Base-by-base conservation (phyloP, 2,329 filamentous ascomycete species). In the Claviceps cyperi region DNA sequence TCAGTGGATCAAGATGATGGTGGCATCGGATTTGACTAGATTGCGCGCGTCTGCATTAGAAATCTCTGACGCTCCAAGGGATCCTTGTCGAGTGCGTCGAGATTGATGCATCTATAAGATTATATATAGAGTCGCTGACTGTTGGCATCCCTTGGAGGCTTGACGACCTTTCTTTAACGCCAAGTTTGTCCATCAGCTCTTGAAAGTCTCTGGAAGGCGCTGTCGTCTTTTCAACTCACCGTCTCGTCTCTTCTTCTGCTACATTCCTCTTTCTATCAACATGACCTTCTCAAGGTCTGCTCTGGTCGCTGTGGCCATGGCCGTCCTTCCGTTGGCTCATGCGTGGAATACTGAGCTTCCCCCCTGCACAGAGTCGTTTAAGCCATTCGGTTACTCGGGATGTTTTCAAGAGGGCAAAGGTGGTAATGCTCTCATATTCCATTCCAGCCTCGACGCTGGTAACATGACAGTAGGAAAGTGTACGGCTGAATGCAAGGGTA, bases 391-490 rank as follows among this genome's bases (percentile, higher is more conserved):
- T 49, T 70, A 69, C 57, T 61, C 65, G n/a, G 73, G 73, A 44
- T 76, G 73, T 61, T 75, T 66, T 60, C 53, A 62, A 50, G 71
- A 74, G 46, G 64, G 62, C 32, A 59, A 52, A 32, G 55, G 58
- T 1, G 59, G 58, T 24, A 59, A 58, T 36, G 62, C 69, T 13
- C 67, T 76, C 40, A 62, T 63, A 54, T 70, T 70, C 59, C 68
- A 68, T 50, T 72, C 68, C 52, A 59, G 60, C 17, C 57, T 66
- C 41, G 58, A 66, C 53, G 54, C 59, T 49, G 54, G 59, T 21
- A 61, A 64, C 56, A 74, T 73, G 69, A 76, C 72, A 2, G 64
- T 72, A 35, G 69, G 74, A 62, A 64, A 62, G 55, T 76, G 73
- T 54, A 62, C 69, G 40, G 62, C 71, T 41, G 66, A 69, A 48